Percentiles rank a stretch among this genome's conserved stretches.
Conservation (phyloP, 1,284 basidiomycete genomes). For the Pseudozyma sp. region DNA sequence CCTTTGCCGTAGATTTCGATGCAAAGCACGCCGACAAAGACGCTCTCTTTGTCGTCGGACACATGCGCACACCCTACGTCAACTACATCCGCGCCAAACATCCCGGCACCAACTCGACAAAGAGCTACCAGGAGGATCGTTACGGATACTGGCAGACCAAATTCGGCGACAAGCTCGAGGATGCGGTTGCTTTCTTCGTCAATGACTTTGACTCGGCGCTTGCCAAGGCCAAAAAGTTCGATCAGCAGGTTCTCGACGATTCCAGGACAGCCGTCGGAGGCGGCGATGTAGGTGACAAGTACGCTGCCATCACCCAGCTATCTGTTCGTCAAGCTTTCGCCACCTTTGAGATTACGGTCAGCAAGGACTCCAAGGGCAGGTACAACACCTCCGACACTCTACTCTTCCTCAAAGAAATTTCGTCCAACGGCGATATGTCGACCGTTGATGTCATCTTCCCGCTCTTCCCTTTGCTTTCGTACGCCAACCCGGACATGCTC, state of each 20-base stretch:
- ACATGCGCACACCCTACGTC: conserved; percentile 60
- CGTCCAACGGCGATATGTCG: conserved; percentile 67
- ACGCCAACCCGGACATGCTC: conserved; percentile 72
- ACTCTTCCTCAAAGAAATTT: conserved; percentile 66
- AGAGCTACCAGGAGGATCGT: conserved; percentile 60
- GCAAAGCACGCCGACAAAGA: conserved; percentile 51
- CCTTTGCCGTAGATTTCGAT: conserved; percentile 62
- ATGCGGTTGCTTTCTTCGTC: conserved; percentile 69
- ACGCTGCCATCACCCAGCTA: conserved; percentile 64
- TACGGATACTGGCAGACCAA: conserved; percentile 65
- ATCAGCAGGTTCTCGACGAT: conserved; percentile 61
- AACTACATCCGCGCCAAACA: conserved; percentile 58
- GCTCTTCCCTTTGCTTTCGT: conserved; percentile 72
- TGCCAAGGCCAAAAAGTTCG: conserved; percentile 69
- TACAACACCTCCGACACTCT: conserved; percentile 69
- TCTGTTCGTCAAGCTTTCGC: conserved; percentile 63
- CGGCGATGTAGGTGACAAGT: conserved; percentile 60
- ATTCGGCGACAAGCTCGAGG: conserved; percentile 67
- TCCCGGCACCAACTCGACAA: conserved; percentile 42
- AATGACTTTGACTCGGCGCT: conserved; percentile 77
- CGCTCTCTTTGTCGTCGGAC: conserved; percentile 61
- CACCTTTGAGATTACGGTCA: conserved; percentile 63
- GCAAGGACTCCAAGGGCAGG: conserved; percentile 42
- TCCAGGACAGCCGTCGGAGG: conserved; percentile 57
- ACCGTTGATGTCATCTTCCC: conserved; percentile 67